phyloP scores from a whole-genome alignment of 805 yeast genomes.

The Saccharomycopsis synnaedendra region DNA sequence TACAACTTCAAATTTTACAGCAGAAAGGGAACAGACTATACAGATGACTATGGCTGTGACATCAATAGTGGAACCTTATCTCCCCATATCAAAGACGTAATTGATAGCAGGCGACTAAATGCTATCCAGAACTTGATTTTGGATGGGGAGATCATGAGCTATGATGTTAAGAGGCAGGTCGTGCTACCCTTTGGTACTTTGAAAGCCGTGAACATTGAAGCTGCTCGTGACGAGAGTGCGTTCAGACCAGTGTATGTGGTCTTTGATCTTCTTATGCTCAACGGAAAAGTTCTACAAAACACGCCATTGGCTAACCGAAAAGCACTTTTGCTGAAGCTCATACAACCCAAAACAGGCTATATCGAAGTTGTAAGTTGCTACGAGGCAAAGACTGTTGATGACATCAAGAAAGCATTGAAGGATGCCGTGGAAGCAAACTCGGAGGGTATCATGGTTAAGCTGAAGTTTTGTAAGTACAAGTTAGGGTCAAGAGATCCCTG shows the following conservation, averaged over 20 bases:
- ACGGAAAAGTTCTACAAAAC: constrained; percentile 50
- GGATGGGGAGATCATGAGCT: constrained; percentile 94
- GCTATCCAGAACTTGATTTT: constrained; percentile 31
- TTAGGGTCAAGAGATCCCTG: constrained; percentile 47
- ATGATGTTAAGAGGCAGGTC: constrained; percentile 45
- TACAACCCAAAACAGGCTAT: constrained; percentile 32
- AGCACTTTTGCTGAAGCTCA: constrained; percentile 32
- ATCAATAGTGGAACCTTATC: constrained; percentile 42
- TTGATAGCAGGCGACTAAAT: constrained; percentile 17
- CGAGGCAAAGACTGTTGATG: constrained; percentile 33
- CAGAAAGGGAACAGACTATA: constrained; percentile 63
- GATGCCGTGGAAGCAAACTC: constrained; percentile 49
- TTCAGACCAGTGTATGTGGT: constrained; percentile 47
- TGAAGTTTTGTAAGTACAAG: constrained; percentile 43
- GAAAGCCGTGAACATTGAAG: constrained; percentile 48
- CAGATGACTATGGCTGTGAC: constrained; percentile 53
- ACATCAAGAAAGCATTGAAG: constrained; percentile 44
- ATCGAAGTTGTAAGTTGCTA: constrained; percentile 37
- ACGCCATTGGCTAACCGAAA: constrained; percentile 48
- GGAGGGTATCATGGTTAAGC: constrained; percentile 79
- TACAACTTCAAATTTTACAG: constrained; percentile 39
- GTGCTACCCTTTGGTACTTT: constrained; percentile 76
- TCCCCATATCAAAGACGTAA: constrained; percentile 32
- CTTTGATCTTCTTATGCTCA: constrained; percentile 64
- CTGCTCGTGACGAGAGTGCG: constrained; percentile 25